These are phyloP conservation scores for Russula sp. DNA, from an alignment of 768 basidiomycete genomes.

Conservation along the genomic window DNA sequence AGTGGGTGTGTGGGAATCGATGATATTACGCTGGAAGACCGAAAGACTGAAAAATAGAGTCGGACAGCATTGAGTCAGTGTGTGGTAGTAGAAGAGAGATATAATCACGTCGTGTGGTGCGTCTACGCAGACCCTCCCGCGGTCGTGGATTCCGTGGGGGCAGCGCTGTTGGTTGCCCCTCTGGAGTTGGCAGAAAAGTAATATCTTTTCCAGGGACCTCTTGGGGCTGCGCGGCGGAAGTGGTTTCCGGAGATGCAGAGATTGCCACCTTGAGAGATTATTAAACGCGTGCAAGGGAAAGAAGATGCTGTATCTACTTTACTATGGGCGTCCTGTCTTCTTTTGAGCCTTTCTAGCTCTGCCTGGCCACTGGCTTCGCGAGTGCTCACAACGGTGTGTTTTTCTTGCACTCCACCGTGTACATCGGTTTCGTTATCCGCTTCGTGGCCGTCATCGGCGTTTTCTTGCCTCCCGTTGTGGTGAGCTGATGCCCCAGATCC, in stretches of 20 bases:
- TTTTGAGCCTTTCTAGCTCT: neutral
- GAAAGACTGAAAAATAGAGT: neutral
- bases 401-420: neutral
- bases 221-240: neutral
- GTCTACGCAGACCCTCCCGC: constrained; percentile 5
- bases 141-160: neutral
- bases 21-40: neutral
- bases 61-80: neutral
- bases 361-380: neutral
- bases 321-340: neutral
- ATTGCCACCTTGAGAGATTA: neutral
- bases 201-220: neutral
- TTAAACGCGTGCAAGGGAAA: neutral
- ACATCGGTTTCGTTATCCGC: neutral
- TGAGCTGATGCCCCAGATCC: neutral
- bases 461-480: too few species aligned
- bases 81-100: neutral
- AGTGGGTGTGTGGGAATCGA: constrained; percentile 6
- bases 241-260: neutral
- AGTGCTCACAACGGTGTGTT: neutral
- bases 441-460: neutral
- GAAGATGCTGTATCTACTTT: neutral
- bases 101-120: constrained; percentile 8
- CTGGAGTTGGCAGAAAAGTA: neutral
- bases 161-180: neutral